Percentiles rank a stretch among this genome's conserved stretches.
Evolutionary conservation across 1,139 yeast species (phyloP).

Genomic region (Suhomyces bribrorum): DNA sequence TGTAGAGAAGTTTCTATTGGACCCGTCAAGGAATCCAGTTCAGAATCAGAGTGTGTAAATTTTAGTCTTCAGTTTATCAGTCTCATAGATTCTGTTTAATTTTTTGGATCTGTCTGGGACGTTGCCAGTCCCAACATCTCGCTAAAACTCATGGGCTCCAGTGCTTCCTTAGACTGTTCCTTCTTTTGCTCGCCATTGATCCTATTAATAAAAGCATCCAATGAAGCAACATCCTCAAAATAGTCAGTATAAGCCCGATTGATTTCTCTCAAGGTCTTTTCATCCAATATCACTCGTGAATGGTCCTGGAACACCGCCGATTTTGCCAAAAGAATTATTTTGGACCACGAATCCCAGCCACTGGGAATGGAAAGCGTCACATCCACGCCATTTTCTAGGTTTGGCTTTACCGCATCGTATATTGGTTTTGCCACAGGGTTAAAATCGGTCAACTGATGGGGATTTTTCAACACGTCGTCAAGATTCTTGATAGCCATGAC

Average conservation of each 20-base stretch:
- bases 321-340: constrained; percentile 47
- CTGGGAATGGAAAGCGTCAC: constrained; percentile 44
- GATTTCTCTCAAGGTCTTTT: constrained; percentile 15
- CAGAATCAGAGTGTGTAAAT: too few species aligned
- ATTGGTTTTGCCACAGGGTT: constrained; percentile 11
- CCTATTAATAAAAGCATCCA: constrained; percentile 2
- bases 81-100: too few species aligned
- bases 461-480: constrained; percentile 5
- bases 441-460: constrained; percentile 1
- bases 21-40: too few species aligned
- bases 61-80: too few species aligned
- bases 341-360: constrained; percentile 53
- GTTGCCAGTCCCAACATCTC: constrained; percentile 3
- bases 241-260: constrained; percentile 15
- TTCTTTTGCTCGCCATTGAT: neutral
- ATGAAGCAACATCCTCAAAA: constrained; percentile 7
- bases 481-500: constrained; percentile 25
- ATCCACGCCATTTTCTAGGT: constrained; percentile 4
- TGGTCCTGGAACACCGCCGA: constrained; percentile 19
- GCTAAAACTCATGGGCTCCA: constrained; percentile 1
- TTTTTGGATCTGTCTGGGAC: neutral
- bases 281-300: constrained; percentile 13
- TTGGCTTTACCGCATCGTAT: constrained; percentile 8
- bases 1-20: too few species aligned
- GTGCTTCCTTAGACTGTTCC: neutral